These are phyloP conservation scores for Geotrichum fermentans DNA, from an alignment of 1,139 yeast species.

Conservation along the genomic window DNA sequence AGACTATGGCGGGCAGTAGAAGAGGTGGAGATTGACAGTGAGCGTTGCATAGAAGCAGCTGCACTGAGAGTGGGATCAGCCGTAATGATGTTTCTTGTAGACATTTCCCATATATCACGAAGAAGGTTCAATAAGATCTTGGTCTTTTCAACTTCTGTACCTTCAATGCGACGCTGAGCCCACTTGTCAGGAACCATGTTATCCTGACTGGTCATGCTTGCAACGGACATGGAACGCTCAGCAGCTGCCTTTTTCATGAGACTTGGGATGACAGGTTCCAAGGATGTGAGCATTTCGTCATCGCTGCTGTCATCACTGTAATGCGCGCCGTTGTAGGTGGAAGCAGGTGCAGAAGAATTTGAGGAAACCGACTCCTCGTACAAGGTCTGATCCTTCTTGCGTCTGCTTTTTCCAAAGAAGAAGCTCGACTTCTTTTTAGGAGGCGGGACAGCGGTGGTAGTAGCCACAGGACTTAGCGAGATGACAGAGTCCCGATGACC, in stretches of 20 bases:
- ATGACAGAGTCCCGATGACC: constrained; percentile 3
- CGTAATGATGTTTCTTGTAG: constrained; percentile 11
- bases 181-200: constrained; percentile 22
- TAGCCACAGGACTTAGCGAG: neutral
- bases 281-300: constrained; percentile 29
- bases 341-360: neutral
- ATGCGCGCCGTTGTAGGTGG: neutral
- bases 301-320: constrained; percentile 26
- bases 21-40: constrained; percentile 1
- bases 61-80: constrained; percentile 1
- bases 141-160: constrained; percentile 25
- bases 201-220: constrained; percentile 9
- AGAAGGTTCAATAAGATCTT: constrained; percentile 26
- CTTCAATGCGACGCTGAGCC: constrained; percentile 25
- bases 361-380: neutral
- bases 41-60: constrained; percentile 1
- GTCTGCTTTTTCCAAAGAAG: constrained; percentile 2
- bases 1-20: neutral
- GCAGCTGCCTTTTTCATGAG: neutral
- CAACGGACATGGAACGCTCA: neutral
- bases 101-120: constrained; percentile 28
- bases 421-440: constrained; percentile 1
- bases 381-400: neutral
- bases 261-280: constrained; percentile 24
- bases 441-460: neutral